Evolutionary conservation across 768 basidiomycete genomes (phyloP).

Genomic region (Podaxis carcinomalis): DNA sequence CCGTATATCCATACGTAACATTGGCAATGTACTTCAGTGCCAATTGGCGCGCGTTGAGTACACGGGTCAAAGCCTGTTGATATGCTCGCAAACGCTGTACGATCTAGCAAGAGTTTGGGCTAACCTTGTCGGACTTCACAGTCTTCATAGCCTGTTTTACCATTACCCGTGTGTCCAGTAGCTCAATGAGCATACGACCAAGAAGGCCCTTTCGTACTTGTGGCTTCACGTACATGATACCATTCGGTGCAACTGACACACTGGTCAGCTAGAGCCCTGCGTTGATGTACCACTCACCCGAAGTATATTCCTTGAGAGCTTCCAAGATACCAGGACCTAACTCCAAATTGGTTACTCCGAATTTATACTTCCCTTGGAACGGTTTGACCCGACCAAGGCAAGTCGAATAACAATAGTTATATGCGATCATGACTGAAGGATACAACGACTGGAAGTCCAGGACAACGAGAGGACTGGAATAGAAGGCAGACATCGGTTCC

Average conservation of each 20-base stretch:
- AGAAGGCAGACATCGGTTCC: slow-evolving; percentile 92
- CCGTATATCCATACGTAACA: slow-evolving; percentile 94
- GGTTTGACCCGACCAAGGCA: slow-evolving; percentile 85
- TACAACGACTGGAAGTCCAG: slow-evolving; percentile 97
- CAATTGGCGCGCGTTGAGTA: slow-evolving; percentile 89
- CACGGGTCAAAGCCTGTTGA: slow-evolving; percentile 59
- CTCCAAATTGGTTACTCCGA: slow-evolving; percentile 77
- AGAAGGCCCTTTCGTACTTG: slow-evolving; percentile 81
- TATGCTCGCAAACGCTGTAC: not conserved
- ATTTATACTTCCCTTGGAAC: slow-evolving; percentile 86
- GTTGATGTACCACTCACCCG: slow-evolving; percentile 40
- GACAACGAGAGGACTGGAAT: slow-evolving; percentile 87
- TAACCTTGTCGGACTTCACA: slow-evolving; percentile 69
- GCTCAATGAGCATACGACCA: slow-evolving; percentile 86
- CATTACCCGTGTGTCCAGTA: slow-evolving; percentile 95
- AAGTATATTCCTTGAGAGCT: slow-evolving; percentile 71
- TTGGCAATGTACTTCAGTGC: slow-evolving; percentile 93
- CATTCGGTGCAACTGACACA: slow-evolving; percentile 83
- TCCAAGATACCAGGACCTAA: slow-evolving; percentile 64
- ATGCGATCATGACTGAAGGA: slow-evolving; percentile 97
- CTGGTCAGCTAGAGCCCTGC: not conserved
- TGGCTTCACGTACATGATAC: slow-evolving; percentile 89
- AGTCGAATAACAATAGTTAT: slow-evolving; percentile 97
- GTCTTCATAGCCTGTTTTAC: slow-evolving; percentile 96
- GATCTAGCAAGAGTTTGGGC: slow-evolving; percentile 5